Base-by-base conservation (phyloP, 805 yeast genomes). In the Barnettozyma wickerhamii region DNA sequence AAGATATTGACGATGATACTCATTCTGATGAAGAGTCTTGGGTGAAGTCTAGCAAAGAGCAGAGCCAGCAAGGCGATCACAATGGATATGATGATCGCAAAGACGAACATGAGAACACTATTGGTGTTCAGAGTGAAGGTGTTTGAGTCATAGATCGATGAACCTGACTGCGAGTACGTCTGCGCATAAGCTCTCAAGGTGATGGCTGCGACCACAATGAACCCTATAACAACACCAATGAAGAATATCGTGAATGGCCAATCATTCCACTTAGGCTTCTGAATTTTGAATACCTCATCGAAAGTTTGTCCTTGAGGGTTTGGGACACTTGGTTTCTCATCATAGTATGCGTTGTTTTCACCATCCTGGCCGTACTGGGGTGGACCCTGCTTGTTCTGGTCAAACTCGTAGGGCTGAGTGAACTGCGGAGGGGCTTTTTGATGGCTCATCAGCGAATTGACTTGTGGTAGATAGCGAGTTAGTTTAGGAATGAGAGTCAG, bases 41-140 rank as follows among this genome's bases (percentile, higher is more conserved):
- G 87, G 34, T 74, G 75, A 45, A 72, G 45, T 50, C 89, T 66
- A 4, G 95, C 95, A 44, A 76, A 63, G 1, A 71, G 46, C 37
- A 84, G 69, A 31, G 87, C 79, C 4, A 69, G 46, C 2, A 69
- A 38, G 0, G 95, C 75, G 21, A 84, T 61, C 3, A 76, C 74
- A 23, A 86, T 56, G 0, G 84, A 72, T 7, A 84, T 66, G 12
- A 75, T 77, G 38, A 80, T 71, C 13, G 79, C 74, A 56, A 86
- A 83, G 1, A 78, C 76, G 56, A 85, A 75, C 52, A 88, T 62
- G 33, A 87, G 69, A 9, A 84, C 75, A 6, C 95, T 81, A 56
- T 84, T 84, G 19, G 95, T 76, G 63, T 83, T 80, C 59, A 87
- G 59, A 0, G 89, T 75, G 52, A 84, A 81, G 40, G 74, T 67